Percentiles rank a stretch among this genome's conserved stretches.
phyloP scores from a whole-genome alignment of 257 asterid genomes.

The Buddleja alternifolia region DNA sequence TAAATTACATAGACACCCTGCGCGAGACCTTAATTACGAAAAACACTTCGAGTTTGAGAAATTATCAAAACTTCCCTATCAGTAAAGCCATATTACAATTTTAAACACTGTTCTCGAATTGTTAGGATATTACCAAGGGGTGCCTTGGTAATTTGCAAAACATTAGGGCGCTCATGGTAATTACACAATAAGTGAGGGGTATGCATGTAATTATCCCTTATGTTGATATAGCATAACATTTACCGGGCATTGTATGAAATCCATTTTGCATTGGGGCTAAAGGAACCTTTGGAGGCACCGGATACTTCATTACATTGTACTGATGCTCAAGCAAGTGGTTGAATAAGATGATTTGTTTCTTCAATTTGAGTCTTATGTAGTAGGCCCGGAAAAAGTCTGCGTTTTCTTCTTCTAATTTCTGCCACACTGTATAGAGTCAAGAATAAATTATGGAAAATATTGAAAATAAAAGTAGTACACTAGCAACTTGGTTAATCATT shows the following conservation, averaged over 20 bases:
- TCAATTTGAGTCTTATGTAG: conserved; percentile 53
- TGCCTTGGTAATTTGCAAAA: no score
- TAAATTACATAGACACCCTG: no score
- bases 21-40: no score
- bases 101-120: no score
- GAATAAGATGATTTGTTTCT: conserved; percentile 56
- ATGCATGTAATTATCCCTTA: not conserved
- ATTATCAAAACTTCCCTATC: no score
- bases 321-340: conserved; percentile 60
- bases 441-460: not conserved
- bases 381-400: conserved; percentile 51
- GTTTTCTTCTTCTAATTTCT: conserved; percentile 60
- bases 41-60: no score
- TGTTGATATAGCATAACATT: conserved; percentile 16
- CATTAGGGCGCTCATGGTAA: no score
- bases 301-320: conserved; percentile 50
- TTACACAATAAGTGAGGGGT: no score
- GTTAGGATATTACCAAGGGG: no score
- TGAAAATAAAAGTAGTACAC: conserved; percentile 3
- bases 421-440: conserved; percentile 49
- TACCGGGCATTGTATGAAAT: conserved; percentile 48
- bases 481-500: no score
- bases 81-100: no score
- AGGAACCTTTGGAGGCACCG: conserved; percentile 45
- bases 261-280: conserved; percentile 48